phyloP scores from a whole-genome alignment of 2,329 filamentous ascomycete species.

The Stagonosporopsis tanaceti region DNA sequence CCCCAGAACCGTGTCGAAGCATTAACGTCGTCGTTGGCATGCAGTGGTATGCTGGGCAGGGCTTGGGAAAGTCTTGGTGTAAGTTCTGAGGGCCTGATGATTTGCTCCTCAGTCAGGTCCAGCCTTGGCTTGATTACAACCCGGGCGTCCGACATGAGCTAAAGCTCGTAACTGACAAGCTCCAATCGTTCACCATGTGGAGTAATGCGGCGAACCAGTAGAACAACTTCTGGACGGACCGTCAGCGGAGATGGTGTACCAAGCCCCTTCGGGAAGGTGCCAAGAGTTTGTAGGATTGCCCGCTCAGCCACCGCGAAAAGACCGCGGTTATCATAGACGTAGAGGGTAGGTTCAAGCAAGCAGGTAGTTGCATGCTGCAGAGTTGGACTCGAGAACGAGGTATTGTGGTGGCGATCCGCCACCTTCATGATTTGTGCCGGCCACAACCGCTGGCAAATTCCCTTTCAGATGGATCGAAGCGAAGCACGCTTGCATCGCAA shows the following conservation, averaged over 20 bases:
- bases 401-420: slow-evolving; percentile 5
- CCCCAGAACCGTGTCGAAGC: slow-evolving; percentile 31
- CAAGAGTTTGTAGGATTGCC: slow-evolving; percentile 22
- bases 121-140: slow-evolving; percentile 30
- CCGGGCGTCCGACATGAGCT: slow-evolving; percentile 20
- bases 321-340: slow-evolving; percentile 7
- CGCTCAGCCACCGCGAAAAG: slow-evolving; percentile 15
- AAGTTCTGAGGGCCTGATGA: slow-evolving; percentile 14
- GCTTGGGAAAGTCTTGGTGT: slow-evolving; percentile 30
- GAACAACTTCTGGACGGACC: slow-evolving; percentile 5
- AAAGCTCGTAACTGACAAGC: slow-evolving; percentile 16
- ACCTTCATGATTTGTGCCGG: neutral
- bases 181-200: slow-evolving; percentile 15
- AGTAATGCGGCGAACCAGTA: slow-evolving; percentile 15
- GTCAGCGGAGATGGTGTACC: slow-evolving; percentile 2
- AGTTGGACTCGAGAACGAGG: neutral
- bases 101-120: slow-evolving; percentile 21
- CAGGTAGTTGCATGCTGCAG: neutral
- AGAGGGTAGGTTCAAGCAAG: slow-evolving; percentile 10
- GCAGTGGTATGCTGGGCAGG: slow-evolving; percentile 28
- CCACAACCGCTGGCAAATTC: neutral
- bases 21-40: slow-evolving; percentile 25
- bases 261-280: slow-evolving; percentile 30
- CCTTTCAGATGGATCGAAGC: neutral
- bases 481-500: neutral